phyloP scores from a whole-genome alignment of 208 protist genomes.

The Leishmania turanica region DNA sequence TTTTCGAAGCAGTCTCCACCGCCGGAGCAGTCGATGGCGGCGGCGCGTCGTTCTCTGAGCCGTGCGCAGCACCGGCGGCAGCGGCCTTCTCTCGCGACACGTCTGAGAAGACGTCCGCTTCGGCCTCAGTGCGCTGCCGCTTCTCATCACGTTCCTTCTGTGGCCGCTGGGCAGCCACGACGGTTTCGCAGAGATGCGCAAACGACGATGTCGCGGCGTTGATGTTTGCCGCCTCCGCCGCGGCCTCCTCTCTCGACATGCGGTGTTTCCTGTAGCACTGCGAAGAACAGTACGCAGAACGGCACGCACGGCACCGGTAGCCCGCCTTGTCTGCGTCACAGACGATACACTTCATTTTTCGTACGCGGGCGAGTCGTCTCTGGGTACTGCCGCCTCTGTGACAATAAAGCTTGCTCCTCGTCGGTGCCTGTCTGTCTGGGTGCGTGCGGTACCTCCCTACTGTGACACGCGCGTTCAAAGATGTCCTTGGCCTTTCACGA shows the following conservation, averaged over 20 bases:
- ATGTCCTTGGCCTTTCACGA: background rate
- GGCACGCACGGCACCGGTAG: slow-evolving; percentile 72
- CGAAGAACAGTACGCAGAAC: slow-evolving; percentile 60
- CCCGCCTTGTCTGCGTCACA: slow-evolving; percentile 37
- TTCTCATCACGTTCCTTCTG: slow-evolving; percentile 10
- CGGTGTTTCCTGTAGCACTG: slow-evolving; percentile 64
- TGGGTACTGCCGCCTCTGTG: background rate
- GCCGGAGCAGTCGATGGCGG: background rate
- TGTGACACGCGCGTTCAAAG: background rate
- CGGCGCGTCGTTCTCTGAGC: background rate
- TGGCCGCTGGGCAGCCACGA: slow-evolving; percentile 14
- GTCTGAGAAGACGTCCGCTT: slow-evolving; percentile 32
- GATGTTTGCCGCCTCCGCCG: background rate
- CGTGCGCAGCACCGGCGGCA: background rate
- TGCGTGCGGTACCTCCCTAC: background rate
- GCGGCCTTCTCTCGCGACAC: slow-evolving; percentile 20
- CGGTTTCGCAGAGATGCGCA: slow-evolving; percentile 19
- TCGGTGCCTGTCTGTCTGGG: background rate
- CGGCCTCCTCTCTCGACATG: slow-evolving; percentile 13
- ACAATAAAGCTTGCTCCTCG: background rate
- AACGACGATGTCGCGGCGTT: background rate
- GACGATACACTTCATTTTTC: slow-evolving; percentile 57
- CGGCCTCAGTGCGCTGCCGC: slow-evolving; percentile 26
- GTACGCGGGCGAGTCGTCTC: background rate
- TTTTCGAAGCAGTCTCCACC: background rate